A percentile compares a stretch with the other conserved stretches of the same genome.
Evolutionary conservation across 148 eudicot genomes (phyloP).

Genomic region (Drosera capensis): DNA sequence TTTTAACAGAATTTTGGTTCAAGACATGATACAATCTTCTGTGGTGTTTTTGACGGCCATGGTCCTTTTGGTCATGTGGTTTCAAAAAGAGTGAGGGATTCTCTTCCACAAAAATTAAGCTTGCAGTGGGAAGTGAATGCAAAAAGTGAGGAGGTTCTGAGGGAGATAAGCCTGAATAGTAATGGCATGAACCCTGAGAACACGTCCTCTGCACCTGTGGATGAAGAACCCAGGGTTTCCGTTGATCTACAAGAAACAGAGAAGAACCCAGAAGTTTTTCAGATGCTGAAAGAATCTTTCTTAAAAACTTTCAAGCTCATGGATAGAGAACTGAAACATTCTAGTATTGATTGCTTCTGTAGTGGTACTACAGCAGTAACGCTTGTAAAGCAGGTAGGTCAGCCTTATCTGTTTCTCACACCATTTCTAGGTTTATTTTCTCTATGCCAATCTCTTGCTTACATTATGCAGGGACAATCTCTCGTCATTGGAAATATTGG

Average conservation of each 20-base stretch:
- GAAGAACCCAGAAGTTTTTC: slow-evolving; percentile 50
- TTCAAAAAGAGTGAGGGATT: slow-evolving; percentile 81
- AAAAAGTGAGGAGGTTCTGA: slow-evolving; percentile 50
- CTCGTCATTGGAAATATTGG: slow-evolving; percentile 88
- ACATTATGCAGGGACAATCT: slow-evolving; percentile 45
- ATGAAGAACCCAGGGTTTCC: slow-evolving; percentile 38
- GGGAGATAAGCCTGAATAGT: slow-evolving; percentile 41
- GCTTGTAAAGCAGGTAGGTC: slow-evolving; percentile 65
- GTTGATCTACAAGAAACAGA: slow-evolving; percentile 29
- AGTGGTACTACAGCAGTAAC: slow-evolving; percentile 99
- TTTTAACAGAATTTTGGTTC: slow-evolving; percentile 70
- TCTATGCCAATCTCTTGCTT: not conserved
- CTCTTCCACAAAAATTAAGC: slow-evolving; percentile 69
- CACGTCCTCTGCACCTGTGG: slow-evolving; percentile 36
- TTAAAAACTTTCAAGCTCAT: slow-evolving; percentile 76
- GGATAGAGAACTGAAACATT: slow-evolving; percentile 74
- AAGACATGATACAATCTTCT: slow-evolving; percentile 63
- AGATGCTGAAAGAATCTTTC: slow-evolving; percentile 60
- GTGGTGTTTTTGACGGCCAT: slow-evolving; percentile 96
- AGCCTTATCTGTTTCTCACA: not conserved
- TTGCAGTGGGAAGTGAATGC: slow-evolving; percentile 65
- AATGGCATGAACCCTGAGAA: slow-evolving; percentile 46
- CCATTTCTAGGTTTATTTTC: not conserved
- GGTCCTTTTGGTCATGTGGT: slow-evolving; percentile 96
- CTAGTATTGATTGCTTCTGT: slow-evolving; percentile 78